These are phyloP conservation scores for Aspergillus neoniger DNA, from an alignment of 2,329 filamentous ascomycete genomes.

Conservation along the genomic window DNA sequence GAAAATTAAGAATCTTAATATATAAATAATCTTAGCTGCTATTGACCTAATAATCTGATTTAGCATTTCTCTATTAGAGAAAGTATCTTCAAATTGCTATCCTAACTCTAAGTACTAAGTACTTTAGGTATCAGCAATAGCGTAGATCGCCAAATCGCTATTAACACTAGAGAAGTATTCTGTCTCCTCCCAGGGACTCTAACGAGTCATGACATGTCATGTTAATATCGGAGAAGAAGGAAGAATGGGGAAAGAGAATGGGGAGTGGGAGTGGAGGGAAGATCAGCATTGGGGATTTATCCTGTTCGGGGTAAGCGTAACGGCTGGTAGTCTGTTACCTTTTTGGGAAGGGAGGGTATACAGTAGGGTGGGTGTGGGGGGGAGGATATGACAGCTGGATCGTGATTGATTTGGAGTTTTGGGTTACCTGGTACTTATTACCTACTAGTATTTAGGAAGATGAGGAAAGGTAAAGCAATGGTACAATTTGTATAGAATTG, in stretches of 20 bases:
- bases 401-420: background rate
- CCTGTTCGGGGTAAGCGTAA: slow-evolving; percentile 2
- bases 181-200: background rate
- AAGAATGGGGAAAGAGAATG: too few species aligned
- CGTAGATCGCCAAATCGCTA: background rate
- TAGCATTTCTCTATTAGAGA: too few species aligned
- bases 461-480: too few species aligned
- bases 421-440: background rate
- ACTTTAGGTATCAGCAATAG: background rate
- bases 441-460: too few species aligned
- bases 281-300: background rate
- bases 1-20: too few species aligned
- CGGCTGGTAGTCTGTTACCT: background rate
- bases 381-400: background rate
- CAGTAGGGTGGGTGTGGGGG: background rate
- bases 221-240: background rate
- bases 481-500: too few species aligned
- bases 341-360: background rate
- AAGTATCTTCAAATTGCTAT: too few species aligned
- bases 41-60: too few species aligned
- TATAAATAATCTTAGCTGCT: too few species aligned
- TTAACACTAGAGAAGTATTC: too few species aligned
- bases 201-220: background rate
- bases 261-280: background rate
- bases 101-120: too few species aligned